Conservation (phyloP, 2,329 filamentous ascomycete species). For the Arthrobotrys entomopaga region DNA sequence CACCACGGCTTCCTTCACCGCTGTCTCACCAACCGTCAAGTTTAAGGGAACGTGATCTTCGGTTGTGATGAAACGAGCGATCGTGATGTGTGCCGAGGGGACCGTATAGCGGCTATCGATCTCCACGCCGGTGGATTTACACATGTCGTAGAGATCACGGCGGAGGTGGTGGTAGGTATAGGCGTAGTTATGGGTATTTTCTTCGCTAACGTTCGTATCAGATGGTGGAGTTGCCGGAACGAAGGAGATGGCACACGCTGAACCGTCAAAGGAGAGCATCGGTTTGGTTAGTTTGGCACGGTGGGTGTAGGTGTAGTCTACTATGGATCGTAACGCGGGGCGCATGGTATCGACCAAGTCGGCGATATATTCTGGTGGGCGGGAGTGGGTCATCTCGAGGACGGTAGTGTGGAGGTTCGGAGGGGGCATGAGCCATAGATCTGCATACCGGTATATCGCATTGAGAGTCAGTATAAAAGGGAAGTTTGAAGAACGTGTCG, state of each 20-base stretch:
- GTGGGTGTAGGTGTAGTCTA: constrained; percentile 72
- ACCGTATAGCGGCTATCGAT: constrained; percentile 85
- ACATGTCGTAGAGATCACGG: constrained; percentile 76
- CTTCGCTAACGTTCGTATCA: constrained; percentile 21
- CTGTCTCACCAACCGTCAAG: constrained; percentile 57
- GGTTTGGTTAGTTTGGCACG: constrained; percentile 74
- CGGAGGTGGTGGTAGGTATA: constrained; percentile 94
- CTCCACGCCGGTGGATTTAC: constrained; percentile 71
- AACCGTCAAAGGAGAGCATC: constrained; percentile 82
- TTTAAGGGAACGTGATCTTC: constrained; percentile 68
- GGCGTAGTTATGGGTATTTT: constrained; percentile 61
- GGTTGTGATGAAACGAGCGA: constrained; percentile 79
- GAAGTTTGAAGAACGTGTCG: no score
- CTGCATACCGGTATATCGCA: constrained; percentile 63
- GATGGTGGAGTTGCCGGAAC: constrained; percentile 72
- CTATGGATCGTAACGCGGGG: constrained; percentile 69
- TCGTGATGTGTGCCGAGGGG: constrained; percentile 87
- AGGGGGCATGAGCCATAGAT: constrained; percentile 85
- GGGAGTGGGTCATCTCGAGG: constrained; percentile 84
- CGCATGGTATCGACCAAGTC: constrained; percentile 69
- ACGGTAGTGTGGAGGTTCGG: constrained; percentile 84
- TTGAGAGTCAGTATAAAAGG: background rate
- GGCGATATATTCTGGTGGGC: constrained; percentile 75
- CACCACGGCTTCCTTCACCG: constrained; percentile 62
- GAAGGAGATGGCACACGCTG: constrained; percentile 87